Percentiles rank a stretch among this genome's conserved stretches.
Conservation (phyloP, 768 basidiomycete genomes). For the Lanmaoa pseudosensibilis region DNA sequence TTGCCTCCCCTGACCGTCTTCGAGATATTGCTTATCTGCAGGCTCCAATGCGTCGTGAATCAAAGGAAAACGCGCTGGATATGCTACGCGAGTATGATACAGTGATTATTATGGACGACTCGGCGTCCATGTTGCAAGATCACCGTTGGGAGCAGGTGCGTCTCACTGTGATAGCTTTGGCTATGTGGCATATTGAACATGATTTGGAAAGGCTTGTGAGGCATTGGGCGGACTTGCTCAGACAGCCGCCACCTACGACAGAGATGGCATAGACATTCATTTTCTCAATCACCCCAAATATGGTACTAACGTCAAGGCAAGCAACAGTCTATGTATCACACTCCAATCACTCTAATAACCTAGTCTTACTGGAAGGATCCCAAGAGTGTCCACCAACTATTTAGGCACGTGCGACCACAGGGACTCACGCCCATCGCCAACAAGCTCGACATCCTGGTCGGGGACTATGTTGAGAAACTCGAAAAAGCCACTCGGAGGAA, state of each 20-base stretch:
- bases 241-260: conserved; percentile 49
- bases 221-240: conserved; percentile 47
- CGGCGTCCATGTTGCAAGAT: conserved; percentile 50
- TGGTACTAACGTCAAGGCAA: conserved; percentile 41
- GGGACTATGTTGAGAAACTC: conserved; percentile 37
- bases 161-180: background rate
- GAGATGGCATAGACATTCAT: conserved; percentile 60
- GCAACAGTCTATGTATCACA: background rate
- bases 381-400: conserved; percentile 40
- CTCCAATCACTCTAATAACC: background rate
- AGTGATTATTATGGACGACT: conserved; percentile 61
- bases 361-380: conserved; percentile 33
- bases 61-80: conserved; percentile 32
- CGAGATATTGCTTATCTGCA: conserved; percentile 25
- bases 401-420: conserved; percentile 41
- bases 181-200: background rate
- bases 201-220: conserved; percentile 7
- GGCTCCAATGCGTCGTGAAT: conserved; percentile 28
- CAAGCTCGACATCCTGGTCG: conserved; percentile 40
- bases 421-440: conserved; percentile 49
- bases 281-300: conserved; percentile 50
- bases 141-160: conserved; percentile 51
- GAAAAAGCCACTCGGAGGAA: conserved; percentile 32
- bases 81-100: conserved; percentile 52
- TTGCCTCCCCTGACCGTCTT: conserved; percentile 16